Evolutionary conservation across 1,139 yeast species (phyloP), one percentile per base, ranked within the genome.

Genomic region (Candida neerlandica): DNA sequence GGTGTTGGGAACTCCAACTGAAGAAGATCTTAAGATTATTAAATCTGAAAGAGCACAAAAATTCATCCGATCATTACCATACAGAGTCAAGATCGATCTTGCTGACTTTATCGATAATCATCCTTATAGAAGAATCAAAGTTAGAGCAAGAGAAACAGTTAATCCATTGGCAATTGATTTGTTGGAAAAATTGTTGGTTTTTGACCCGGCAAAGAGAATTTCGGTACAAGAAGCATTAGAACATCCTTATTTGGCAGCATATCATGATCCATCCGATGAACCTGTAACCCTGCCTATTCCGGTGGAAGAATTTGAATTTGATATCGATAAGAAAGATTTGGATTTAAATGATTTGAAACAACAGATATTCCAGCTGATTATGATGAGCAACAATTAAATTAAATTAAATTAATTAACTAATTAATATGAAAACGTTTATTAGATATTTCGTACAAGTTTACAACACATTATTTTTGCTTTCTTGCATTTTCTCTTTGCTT

Each of bases 201-300:
- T 94, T 69, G 88, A 90, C 66, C 97, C 97, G 0, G 71, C 73
- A 23, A 82, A 85, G 59, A 75, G 99, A 56, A 81, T 90, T 52
- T 82, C 89, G 1, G 96, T 89, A 3, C 86, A 82, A 42, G 86
- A 88, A 56, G 96, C 97, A 0, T 74, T 92, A 47, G 71, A 73
- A 49, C 98, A 94, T 64, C 96, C 96, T 1, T 94, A 91, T 67
- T 73, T 94, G 51, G 74, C 75, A 45, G 75, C 84, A 14, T 94
- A 91, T 66, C 96, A 92, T 65, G 96, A 88, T 58, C 85, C 89
- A 0, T 77, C 75, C 45, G 97, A 91, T 57, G 98, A 92, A 63
- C 97, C 96, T 0, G 72, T 71, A 2, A 89, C 94, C 1, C 74
- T 77, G 14, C 86, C 89, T 4, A 84, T 92, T 38, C 87, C 94